Conservation (phyloP, 2,329 filamentous ascomycete genomes). For the Pochonia chlamydosporia region DNA sequence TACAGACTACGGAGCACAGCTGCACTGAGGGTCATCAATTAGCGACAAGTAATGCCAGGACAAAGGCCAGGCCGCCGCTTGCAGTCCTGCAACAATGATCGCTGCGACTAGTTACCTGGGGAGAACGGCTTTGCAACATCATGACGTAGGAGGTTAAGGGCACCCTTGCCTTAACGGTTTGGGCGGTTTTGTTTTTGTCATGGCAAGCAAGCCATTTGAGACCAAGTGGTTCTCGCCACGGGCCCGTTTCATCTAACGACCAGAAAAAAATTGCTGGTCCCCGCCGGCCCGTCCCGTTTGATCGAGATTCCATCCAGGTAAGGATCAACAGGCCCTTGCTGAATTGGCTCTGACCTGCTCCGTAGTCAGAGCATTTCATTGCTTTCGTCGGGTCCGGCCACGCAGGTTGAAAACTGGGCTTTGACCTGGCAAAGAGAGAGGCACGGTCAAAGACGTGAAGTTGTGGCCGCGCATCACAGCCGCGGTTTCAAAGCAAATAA, state of each 20-base stretch:
- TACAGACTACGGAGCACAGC: too few relatives aligned
- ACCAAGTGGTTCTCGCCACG: constrained; percentile 4
- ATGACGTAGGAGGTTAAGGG: not conserved
- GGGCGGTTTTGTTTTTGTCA: too few relatives aligned
- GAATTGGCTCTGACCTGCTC: constrained; percentile 1
- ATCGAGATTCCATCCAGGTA: constrained; percentile 2
- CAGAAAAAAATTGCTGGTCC: not conserved
- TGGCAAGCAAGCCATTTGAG: not conserved
- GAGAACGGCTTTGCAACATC: not conserved
- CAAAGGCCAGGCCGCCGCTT: too few relatives aligned
- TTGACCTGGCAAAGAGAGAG: too few relatives aligned
- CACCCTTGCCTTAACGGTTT: not conserved
- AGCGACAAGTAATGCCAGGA: not conserved
- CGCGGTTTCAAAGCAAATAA: not conserved
- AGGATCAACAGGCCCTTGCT: constrained; percentile 3
- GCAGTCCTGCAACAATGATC: too few relatives aligned
- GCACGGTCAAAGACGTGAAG: not conserved
- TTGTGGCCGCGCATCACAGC: not conserved
- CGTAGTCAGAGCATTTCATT: not conserved
- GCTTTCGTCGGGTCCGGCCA: not conserved
- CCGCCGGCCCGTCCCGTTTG: constrained; percentile 8
- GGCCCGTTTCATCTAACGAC: constrained; percentile 2
- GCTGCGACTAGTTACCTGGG: not conserved
- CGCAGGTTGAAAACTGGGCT: too few relatives aligned
- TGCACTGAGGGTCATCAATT: too few relatives aligned